phyloP scores from a whole-genome alignment of 176 grass and related monocot species.

The Musa schizocarpa region DNA sequence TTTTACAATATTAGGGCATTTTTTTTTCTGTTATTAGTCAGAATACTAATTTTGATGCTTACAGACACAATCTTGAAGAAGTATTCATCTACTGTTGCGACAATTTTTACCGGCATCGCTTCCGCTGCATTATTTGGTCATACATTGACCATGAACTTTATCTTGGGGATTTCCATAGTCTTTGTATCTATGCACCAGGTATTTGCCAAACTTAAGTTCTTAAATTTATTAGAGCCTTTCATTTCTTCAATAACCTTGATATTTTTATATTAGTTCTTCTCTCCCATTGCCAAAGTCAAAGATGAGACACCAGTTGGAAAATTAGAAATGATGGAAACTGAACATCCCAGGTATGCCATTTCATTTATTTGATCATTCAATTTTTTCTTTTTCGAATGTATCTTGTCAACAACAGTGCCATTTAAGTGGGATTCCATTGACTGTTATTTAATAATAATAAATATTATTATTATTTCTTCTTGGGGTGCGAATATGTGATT shows the following conservation, averaged over 20 bases:
- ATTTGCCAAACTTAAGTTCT: background rate
- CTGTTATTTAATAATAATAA: too few relatives aligned
- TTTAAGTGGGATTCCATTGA: too few relatives aligned
- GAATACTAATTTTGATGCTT: background rate
- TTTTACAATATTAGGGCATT: background rate
- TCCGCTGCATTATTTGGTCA: slow-evolving; percentile 93
- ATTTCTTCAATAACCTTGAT: slow-evolving; percentile 17
- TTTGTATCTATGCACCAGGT: slow-evolving; percentile 99
- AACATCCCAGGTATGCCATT: slow-evolving; percentile 10
- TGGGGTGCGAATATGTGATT: too few relatives aligned
- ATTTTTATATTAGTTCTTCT: slow-evolving; percentile 71
- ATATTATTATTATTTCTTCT: too few relatives aligned
- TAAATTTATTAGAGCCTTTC: slow-evolving; percentile 6
- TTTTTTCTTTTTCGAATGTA: background rate
- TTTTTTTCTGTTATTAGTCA: background rate
- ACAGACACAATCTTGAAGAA: slow-evolving; percentile 99
- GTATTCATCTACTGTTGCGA: slow-evolving; percentile 97
- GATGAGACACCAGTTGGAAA: slow-evolving; percentile 58
- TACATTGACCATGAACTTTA: slow-evolving; percentile 92
- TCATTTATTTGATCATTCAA: background rate
- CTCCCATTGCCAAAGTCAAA: slow-evolving; percentile 94
- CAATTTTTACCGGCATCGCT: slow-evolving; percentile 94
- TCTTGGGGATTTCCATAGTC: slow-evolving; percentile 93
- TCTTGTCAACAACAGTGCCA: background rate
- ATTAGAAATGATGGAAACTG: slow-evolving; percentile 64